These are phyloP conservation scores for Trifolium subterraneum DNA, from an alignment of 306 rosid genomes.

Conservation along the genomic window DNA sequence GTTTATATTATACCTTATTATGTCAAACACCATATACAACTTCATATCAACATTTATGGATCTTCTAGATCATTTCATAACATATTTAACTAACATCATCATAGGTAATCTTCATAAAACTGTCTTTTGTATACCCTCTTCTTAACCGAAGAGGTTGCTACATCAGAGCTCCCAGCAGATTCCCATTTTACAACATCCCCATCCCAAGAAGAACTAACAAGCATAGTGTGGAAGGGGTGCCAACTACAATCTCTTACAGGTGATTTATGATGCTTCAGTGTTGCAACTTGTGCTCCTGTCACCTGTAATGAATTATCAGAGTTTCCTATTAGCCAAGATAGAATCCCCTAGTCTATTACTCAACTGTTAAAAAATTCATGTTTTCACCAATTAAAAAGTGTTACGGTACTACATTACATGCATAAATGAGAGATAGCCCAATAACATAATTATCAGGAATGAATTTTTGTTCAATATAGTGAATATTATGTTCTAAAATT, in stretches of 20 bases:
- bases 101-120: conserved; percentile 36
- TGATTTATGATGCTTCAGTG: conserved; percentile 85
- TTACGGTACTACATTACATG: neutral
- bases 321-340: conserved; percentile 12
- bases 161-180: conserved; percentile 57
- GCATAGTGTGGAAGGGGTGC: conserved; percentile 85
- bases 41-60: conserved; percentile 18
- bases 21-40: conserved; percentile 28
- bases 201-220: conserved; percentile 95
- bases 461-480: neutral
- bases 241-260: conserved; percentile 97
- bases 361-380: neutral
- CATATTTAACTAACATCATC: conserved; percentile 2
- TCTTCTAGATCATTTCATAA: conserved; percentile 24
- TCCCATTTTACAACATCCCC: conserved; percentile 92
- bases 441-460: neutral
- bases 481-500: neutral
- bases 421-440: conserved; percentile 8
- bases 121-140: conserved; percentile 52
- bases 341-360: neutral
- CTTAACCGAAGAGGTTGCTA: conserved; percentile 43
- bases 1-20: conserved; percentile 29
- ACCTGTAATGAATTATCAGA: conserved; percentile 53
- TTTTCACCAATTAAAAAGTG: neutral
- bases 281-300: conserved; percentile 82